phyloP scores from a whole-genome alignment of 2,329 filamentous ascomycete species.

The Aspergillus niger region DNA sequence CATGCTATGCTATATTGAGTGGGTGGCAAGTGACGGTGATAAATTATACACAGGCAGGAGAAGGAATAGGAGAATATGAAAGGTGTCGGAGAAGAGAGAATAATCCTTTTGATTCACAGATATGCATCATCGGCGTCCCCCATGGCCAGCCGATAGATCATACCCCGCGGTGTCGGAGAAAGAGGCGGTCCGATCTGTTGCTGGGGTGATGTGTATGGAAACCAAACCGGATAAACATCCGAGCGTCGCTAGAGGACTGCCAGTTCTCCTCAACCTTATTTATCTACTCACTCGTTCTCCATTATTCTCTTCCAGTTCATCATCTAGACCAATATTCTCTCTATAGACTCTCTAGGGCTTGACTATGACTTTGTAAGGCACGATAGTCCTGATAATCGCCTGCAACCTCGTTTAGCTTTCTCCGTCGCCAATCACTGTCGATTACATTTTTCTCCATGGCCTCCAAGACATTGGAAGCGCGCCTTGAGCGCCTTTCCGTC shows the following conservation, averaged over 20 bases:
- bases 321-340: background rate
- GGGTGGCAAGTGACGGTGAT: background rate
- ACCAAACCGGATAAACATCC: slow-evolving; percentile 22
- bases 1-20: slow-evolving; percentile 14
- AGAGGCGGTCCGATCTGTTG: slow-evolving; percentile 35
- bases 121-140: background rate
- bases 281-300: slow-evolving; percentile 4
- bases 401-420: slow-evolving; percentile 11
- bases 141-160: background rate
- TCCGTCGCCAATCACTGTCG: slow-evolving; percentile 7
- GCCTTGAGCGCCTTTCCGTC: slow-evolving; percentile 86
- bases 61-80: background rate
- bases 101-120: background rate
- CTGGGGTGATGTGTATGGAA: slow-evolving; percentile 24
- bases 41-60: background rate
- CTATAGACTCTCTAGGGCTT: background rate
- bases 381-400: background rate
- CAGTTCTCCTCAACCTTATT: slow-evolving; percentile 16
- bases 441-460: slow-evolving; percentile 58
- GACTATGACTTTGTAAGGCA: background rate
- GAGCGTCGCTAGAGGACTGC: slow-evolving; percentile 7
- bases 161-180: slow-evolving; percentile 37
- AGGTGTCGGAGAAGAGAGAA: background rate
- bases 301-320: slow-evolving; percentile 11
- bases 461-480: slow-evolving; percentile 76